Evolutionary conservation across 179 eudicot species (phyloP), one percentile per base, ranked within the genome.

Genomic region (Actinidia chinensis): DNA sequence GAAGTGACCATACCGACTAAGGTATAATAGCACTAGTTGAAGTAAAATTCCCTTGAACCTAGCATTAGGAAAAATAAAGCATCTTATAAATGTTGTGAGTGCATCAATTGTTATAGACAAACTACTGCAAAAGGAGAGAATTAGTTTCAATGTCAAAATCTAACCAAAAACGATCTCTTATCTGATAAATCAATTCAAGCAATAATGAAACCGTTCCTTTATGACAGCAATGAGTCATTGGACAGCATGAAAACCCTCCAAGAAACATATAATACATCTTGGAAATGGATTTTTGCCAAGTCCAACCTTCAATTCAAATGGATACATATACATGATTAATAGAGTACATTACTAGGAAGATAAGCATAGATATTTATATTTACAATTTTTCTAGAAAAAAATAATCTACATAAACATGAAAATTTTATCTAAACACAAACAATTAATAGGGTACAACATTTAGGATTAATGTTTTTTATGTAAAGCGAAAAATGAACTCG

Each of bases 41-140:
- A 95, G 95, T 79, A 95, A 89, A 83, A 95, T 90, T 83, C 95
- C 84, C 86, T 85, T 77, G 82, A 89, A 87, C 74, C 75, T 82
- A 79, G 89, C 85, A 82, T 86, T 82, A 68, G 91, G 85, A 85
- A 90, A 86, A 79, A 95, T 82, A 80, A 92, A 93, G 87, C 97
- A 88, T 83, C 89, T 90, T 65, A 93, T 79, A 80, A 90, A 95
- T 81, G 98, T 90, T 79, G 94, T 87, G 50, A 95, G 94, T 28
- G 99, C 99, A 81, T 93, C 98, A 73, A 95, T 73, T 76, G 99
- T 91, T 59, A 94, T 90, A 83, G 99, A 84, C 94, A 94, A 89
- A 63, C 92, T 89, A 71, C 99, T 95, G 84, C 84, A 81, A 79
- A 71, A 71, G 71, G 42, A 63, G 66, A 80, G 48, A 55, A 48